These are phyloP conservation scores for Emergomyces orientalis DNA, from an alignment of 2,329 filamentous ascomycete species.

Conservation along the genomic window DNA sequence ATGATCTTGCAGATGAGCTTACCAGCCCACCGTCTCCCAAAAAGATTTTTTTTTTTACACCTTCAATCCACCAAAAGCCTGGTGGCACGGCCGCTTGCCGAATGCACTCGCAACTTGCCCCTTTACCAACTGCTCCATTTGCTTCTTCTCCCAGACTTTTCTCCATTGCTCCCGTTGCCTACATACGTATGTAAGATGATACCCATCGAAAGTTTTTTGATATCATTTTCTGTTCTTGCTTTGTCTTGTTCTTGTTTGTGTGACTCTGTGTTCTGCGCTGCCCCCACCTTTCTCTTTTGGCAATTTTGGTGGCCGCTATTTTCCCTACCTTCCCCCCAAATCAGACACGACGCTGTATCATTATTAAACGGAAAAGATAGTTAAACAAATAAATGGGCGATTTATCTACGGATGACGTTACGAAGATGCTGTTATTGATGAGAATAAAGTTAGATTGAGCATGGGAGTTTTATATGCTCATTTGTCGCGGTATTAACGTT, in stretches of 20 bases:
- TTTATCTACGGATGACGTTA: neutral
- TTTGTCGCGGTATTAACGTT: neutral
- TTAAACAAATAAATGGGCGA: neutral
- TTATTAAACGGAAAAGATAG: neutral
- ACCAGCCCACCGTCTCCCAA: neutral
- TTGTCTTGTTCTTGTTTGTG: neutral
- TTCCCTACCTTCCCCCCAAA: neutral
- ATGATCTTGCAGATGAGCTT: neutral
- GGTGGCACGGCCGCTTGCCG: neutral
- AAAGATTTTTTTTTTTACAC: neutral
- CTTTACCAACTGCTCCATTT: neutral
- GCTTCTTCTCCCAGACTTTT: neutral
- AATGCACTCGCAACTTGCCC: neutral
- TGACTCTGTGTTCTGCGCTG: neutral
- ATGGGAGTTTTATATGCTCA: neutral
- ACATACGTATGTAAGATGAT: constrained; percentile 3
- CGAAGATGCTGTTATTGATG: neutral
- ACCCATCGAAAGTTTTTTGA: neutral
- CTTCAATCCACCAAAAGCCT: neutral
- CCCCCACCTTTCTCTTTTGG: neutral
- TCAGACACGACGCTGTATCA: neutral
- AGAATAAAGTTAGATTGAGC: neutral
- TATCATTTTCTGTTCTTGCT: neutral
- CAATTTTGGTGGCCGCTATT: neutral
- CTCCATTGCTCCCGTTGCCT: neutral